Evolutionary conservation across 345 rosid genomes (phyloP).

Genomic region (Acer saccharum): DNA sequence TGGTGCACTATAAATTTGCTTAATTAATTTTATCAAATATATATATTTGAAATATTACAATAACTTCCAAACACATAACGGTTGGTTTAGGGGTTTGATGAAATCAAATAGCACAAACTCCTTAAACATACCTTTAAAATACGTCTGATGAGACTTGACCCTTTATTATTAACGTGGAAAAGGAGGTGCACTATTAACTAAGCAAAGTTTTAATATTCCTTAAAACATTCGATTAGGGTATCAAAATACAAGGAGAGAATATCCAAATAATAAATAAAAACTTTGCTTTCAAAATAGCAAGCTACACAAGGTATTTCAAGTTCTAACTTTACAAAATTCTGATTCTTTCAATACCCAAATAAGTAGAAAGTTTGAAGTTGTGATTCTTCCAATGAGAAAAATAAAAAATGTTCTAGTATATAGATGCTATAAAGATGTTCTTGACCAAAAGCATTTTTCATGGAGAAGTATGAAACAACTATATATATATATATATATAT

Average conservation of each 20-base stretch:
- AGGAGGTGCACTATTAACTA: no score
- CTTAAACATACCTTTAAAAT: no score
- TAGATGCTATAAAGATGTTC: neutral
- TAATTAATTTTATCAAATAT: no score
- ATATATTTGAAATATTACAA: no score
- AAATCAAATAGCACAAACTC: no score
- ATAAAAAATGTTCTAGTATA: neutral
- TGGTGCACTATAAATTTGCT: neutral
- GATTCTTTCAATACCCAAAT: neutral
- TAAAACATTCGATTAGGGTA: neutral
- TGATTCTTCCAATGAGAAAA: neutral
- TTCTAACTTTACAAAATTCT: neutral
- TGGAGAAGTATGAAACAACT: neutral
- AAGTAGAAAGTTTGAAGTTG: neutral
- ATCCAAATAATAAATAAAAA: neutral
- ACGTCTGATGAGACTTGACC: no score
- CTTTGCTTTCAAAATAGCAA: constrained; percentile 2
- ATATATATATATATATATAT: no score
- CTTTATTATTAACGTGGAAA: no score
- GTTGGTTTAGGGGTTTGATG: no score
- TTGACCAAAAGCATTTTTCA: neutral
- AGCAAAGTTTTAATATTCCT: no score
- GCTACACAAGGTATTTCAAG: neutral
- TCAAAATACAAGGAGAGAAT: neutral
- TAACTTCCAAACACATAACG: no score